A percentile compares a stretch with the other conserved stretches of the same genome.
Evolutionary conservation across 2,329 filamentous ascomycete species (phyloP).

Genomic region (Stemphylium beticola): DNA sequence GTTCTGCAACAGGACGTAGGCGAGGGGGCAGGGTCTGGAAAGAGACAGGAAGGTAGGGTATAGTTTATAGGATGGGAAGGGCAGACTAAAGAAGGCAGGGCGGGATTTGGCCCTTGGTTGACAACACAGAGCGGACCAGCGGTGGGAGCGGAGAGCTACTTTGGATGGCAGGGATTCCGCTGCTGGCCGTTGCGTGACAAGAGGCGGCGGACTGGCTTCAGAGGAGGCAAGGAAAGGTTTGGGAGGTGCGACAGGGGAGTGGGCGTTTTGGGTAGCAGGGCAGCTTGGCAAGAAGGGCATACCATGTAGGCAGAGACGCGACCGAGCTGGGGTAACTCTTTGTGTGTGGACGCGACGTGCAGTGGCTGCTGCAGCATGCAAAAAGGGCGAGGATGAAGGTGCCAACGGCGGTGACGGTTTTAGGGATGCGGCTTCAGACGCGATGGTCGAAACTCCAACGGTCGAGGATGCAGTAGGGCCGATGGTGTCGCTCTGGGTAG

Average conservation of each 20-base stretch:
- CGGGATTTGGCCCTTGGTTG: constrained; percentile 30
- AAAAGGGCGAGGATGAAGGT: constrained; percentile 44
- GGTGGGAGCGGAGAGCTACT: constrained; percentile 37
- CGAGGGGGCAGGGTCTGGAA: constrained; percentile 45
- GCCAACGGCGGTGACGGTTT: constrained; percentile 34
- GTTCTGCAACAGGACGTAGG: constrained; percentile 36
- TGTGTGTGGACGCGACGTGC: constrained; percentile 47
- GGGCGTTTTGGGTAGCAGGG: constrained; percentile 38
- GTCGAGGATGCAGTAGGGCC: constrained; percentile 34
- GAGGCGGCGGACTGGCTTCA: constrained; percentile 34
- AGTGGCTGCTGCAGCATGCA: constrained; percentile 49
- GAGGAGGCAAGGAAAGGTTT: constrained; percentile 29
- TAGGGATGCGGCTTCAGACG: constrained; percentile 27
- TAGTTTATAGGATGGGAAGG: constrained; percentile 45
- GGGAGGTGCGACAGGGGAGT: constrained; percentile 39
- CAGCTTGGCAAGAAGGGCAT: constrained; percentile 50
- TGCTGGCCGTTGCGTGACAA: constrained; percentile 37
- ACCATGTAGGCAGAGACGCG: constrained; percentile 51
- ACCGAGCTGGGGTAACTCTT: constrained; percentile 41
- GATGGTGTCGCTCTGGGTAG: constrained; percentile 16
- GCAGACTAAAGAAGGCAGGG: constrained; percentile 36
- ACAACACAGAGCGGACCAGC: constrained; percentile 42
- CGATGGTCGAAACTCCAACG: constrained; percentile 39
- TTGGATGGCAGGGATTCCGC: constrained; percentile 41
- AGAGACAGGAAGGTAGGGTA: constrained; percentile 40